A percentile compares a stretch with the other conserved stretches of the same genome.
Conservation (phyloP, 352 stramenopile genomes). For the Pythium scleroteichum region DNA sequence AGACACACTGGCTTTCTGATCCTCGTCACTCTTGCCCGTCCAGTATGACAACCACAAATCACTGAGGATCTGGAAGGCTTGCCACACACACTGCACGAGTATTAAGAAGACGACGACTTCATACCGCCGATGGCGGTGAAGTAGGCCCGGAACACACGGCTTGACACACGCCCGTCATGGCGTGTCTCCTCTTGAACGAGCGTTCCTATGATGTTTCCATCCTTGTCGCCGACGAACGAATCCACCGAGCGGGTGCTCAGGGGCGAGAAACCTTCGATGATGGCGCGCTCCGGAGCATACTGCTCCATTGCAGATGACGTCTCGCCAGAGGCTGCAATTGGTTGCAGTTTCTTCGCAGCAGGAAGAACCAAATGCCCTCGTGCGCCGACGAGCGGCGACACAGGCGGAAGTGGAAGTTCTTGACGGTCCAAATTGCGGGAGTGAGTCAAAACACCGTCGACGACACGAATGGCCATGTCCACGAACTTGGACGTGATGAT, state of each 20-base stretch:
- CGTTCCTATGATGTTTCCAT: slow-evolving; percentile 12
- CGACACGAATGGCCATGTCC: slow-evolving; percentile 54
- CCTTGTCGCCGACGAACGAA: slow-evolving; percentile 37
- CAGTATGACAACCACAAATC: slow-evolving; percentile 94
- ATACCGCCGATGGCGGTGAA: slow-evolving; percentile 44
- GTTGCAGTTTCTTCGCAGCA: slow-evolving; percentile 3
- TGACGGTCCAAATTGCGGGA: slow-evolving; percentile 45
- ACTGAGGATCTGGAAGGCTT: slow-evolving; percentile 82
- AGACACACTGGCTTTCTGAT: slow-evolving; percentile 83
- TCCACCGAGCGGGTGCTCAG: slow-evolving; percentile 34
- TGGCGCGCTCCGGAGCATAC: slow-evolving; percentile 29
- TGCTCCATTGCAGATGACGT: slow-evolving; percentile 24
- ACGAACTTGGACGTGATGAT: slow-evolving; percentile 68
- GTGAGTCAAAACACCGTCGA: slow-evolving; percentile 47
- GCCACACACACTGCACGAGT: slow-evolving; percentile 75
- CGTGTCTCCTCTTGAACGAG: slow-evolving; percentile 39
- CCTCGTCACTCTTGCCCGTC: slow-evolving; percentile 64
- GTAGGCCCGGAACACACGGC: slow-evolving; percentile 50
- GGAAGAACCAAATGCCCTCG: slow-evolving; percentile 15
- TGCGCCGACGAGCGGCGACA: slow-evolving; percentile 37
- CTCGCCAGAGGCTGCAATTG: background rate
- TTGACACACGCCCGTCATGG: slow-evolving; percentile 36
- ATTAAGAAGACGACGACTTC: slow-evolving; percentile 48
- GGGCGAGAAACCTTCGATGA: slow-evolving; percentile 39
- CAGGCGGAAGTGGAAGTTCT: slow-evolving; percentile 32